Evolutionary conservation across 768 basidiomycete genomes (phyloP), one percentile per base, ranked within the genome.

Genomic region (Boletus reticuloceps): DNA sequence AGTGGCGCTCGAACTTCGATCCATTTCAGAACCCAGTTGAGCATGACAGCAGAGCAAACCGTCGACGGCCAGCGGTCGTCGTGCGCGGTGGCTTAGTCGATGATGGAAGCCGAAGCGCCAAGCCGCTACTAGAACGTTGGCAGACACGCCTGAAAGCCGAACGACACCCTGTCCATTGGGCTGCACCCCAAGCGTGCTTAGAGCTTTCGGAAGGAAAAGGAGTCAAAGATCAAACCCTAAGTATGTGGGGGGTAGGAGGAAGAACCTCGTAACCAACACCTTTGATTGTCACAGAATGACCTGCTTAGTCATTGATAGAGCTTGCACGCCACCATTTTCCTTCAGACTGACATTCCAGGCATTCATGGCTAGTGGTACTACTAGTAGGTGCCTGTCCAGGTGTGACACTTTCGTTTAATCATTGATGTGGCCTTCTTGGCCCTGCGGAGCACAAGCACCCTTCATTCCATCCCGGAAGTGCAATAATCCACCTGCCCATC

Each of bases 251-350:
- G 19, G n/a, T 37, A 31, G 17, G 27, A 34, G 5, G 10, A n/a
- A 14, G 38, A 14, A 34, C 54, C 27, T 47, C 14, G 58, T 42
- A 42, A 52, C 56, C 32, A 47, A 13, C 43, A 6, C 12, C 36
- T 36, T 37, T 42, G 56, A 56, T 40, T 13, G 38, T 42, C 49
- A 43, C 49, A 39, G 29, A 37, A 31, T 20, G 50, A 22, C 47
- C 20, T 36, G 61, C 66, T 67, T 66, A 68, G 66, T 68, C 65
- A 67, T 52, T 38, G 0, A 19, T 29, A 37, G 19, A 49, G 39
- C 7, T 44, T 51, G 45, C 47, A 44, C 14, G 34, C 31, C 44
- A 47, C 22, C 47, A 16, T 11, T 34, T 22, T 29, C 57, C 31
- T 65, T 58, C 34, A 63, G 13, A 29, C 8, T 57, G 51, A 65